Base-by-base conservation (phyloP, 208 protist species). In the Leishmania arabica region DNA sequence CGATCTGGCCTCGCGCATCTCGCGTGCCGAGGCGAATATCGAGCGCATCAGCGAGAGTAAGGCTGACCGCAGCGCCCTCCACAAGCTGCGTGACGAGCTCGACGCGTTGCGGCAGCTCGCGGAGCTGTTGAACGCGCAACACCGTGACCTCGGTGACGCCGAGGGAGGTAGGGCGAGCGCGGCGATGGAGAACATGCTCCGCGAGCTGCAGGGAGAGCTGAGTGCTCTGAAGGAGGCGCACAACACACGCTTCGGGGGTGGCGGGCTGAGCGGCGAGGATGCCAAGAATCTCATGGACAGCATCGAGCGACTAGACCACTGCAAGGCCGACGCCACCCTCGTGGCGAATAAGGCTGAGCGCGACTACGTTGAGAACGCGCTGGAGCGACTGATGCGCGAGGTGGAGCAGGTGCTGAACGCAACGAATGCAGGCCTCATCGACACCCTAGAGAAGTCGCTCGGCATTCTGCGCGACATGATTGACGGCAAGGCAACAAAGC, bases 371-470 rank as follows among this genome's bases (percentile, higher is more conserved):
- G 93, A 98, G 84, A 98, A 98, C 75, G 93, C 95, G 54, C 89
- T 98, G 75, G 95, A 98, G 89, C 90, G 93, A 40, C 85, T 98
- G 42, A 98, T 96, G 93, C 93, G 95, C 1, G 93, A 98, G 91
- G 95, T 98, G 87, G 95, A 98, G 84, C 95, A 98, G 83, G 95
- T 98, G 40, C 86, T 98, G 17, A 98, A 98, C 79, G 92, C 93
- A 1, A 98, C 93, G 66, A 98, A 98, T 80, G 93, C 93, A 34
- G 93, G 95, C 45, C 91, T 98, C 64, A 97, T 98, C 84, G 95
- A 98, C 83, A 98, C 95, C 27, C 84, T 98, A 17, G 95, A 98
- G 80, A 94, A 94, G 84, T 98, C 95, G 53, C 85, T 98, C 17
- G 94, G 94, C 85, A 95, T 98, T 9, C 86, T 98, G 73, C 91